Conservation (phyloP, 257 asterid genomes). For the Solanum habrochaites region DNA sequence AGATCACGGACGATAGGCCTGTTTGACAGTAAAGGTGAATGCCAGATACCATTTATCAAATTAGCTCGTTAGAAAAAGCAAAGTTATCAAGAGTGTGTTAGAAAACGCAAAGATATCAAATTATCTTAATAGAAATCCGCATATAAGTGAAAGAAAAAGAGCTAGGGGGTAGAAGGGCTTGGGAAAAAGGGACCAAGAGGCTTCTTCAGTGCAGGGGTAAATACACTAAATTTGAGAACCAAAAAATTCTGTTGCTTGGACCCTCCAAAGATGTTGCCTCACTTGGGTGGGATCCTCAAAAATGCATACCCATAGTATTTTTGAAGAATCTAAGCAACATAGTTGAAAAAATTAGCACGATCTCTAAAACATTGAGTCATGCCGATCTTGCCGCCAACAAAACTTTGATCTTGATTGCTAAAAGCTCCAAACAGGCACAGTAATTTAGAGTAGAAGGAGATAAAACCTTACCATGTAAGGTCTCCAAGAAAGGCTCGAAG, state of each 20-base stretch:
- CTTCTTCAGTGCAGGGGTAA: not conserved
- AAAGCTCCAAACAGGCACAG: not conserved
- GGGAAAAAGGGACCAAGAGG: not conserved
- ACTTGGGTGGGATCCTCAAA: not conserved
- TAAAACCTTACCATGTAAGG: constrained; percentile 57
- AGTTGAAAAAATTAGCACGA: not conserved
- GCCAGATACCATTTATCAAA: not conserved
- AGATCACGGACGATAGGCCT: constrained; percentile 97
- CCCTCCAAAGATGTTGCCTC: not conserved
- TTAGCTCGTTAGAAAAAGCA: not conserved
- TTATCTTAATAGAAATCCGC: not conserved
- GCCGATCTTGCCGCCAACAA: not conserved
- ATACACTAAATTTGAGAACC: not conserved
- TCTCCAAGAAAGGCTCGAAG: constrained; percentile 86
- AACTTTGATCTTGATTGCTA: not conserved
- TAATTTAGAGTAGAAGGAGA: not conserved
- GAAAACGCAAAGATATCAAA: not conserved
- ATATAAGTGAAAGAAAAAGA: not conserved
- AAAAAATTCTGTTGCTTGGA: not conserved
- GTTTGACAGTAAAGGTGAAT: not conserved
- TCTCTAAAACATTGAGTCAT: not conserved
- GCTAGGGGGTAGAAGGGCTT: not conserved
- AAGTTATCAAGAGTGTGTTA: not conserved
- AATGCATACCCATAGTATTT: not conserved
- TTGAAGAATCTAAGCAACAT: not conserved